These are phyloP conservation scores for Lotmaria passim DNA, from an alignment of 208 protist species.

Conservation along the genomic window DNA sequence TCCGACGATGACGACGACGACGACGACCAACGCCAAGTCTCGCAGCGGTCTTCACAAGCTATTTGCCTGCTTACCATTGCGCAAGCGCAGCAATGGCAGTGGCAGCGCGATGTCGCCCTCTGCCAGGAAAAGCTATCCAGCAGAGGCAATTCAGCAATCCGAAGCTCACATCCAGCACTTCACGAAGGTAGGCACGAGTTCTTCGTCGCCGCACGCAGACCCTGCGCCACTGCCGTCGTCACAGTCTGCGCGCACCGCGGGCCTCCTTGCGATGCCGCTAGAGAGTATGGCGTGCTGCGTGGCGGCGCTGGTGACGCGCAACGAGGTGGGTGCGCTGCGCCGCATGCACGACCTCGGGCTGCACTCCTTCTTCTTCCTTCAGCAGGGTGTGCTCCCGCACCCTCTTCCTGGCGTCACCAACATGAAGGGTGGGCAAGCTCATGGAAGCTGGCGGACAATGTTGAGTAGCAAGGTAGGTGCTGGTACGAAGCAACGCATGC, in stretches of 20 bases:
- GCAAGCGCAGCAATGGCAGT: not conserved
- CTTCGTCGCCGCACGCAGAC: not conserved
- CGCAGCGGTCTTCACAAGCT: conserved; percentile 16
- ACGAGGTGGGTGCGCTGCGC: conserved; percentile 33
- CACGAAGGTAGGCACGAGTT: too few relatives aligned
- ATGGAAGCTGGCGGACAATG: not conserved
- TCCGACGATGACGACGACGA: not conserved
- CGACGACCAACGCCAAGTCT: not conserved
- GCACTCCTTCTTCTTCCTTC: conserved; percentile 41
- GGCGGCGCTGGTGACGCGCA: conserved; percentile 29
- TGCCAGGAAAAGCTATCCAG: not conserved
- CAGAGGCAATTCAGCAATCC: conserved; percentile 4
- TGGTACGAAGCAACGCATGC: not conserved
- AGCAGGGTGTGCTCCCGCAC: not conserved
- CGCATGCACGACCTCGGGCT: conserved; percentile 19
- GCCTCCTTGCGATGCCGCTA: conserved; percentile 23
- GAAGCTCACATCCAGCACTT: conserved; percentile 6
- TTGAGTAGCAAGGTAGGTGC: not conserved
- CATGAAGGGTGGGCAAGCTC: too few relatives aligned
- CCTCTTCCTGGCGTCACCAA: too few relatives aligned
- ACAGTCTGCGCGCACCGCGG: not conserved
- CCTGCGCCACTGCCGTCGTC: too few relatives aligned
- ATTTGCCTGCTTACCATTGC: conserved; percentile 25
- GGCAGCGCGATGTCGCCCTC: not conserved
- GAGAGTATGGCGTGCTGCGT: conserved; percentile 32